Percentiles rank a stretch among this genome's conserved stretches.
These are phyloP conservation scores for Rhizopogon parksii DNA, from an alignment of 1,284 basidiomycete genomes.

Conservation along the genomic window DNA sequence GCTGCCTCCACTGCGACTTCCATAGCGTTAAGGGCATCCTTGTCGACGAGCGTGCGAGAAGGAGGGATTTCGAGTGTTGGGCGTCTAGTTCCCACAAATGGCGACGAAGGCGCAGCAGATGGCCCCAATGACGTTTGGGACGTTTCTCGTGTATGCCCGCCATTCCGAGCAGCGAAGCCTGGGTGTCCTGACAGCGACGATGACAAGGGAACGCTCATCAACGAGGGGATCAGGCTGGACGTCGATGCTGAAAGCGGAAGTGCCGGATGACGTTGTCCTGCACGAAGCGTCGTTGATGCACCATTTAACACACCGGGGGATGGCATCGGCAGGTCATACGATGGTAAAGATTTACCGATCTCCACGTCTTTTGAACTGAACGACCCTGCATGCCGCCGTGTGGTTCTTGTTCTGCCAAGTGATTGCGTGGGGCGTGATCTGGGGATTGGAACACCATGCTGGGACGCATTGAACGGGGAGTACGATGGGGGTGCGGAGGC, in stretches of 20 bases:
- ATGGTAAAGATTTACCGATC: conserved; percentile 75
- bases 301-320: conserved; percentile 29
- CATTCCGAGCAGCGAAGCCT: conserved; percentile 13
- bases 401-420: conserved; percentile 35
- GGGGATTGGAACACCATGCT: conserved; percentile 26
- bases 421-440: conserved; percentile 32
- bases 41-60: conserved; percentile 57
- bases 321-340: conserved; percentile 38
- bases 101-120: conserved; percentile 37
- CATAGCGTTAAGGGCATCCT: conserved; percentile 63
- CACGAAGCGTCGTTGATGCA: conserved; percentile 37
- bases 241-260: conserved; percentile 21
- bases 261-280: conserved; percentile 36
- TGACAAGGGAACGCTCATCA: conserved; percentile 12
- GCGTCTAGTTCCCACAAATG: conserved; percentile 28
- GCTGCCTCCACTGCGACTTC: conserved; percentile 61
- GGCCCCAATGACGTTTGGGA: conserved; percentile 50
- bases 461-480: conserved; percentile 22
- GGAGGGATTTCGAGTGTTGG: conserved; percentile 39
- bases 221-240: conserved; percentile 13
- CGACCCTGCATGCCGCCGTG: conserved; percentile 84
- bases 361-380: conserved; percentile 90
- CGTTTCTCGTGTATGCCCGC: conserved; percentile 47
- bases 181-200: conserved; percentile 13
- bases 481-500: conserved; percentile 17